Evolutionary conservation across 1,139 yeast genomes (phyloP).

Genomic region (Saccharomyces pastorianus): DNA sequence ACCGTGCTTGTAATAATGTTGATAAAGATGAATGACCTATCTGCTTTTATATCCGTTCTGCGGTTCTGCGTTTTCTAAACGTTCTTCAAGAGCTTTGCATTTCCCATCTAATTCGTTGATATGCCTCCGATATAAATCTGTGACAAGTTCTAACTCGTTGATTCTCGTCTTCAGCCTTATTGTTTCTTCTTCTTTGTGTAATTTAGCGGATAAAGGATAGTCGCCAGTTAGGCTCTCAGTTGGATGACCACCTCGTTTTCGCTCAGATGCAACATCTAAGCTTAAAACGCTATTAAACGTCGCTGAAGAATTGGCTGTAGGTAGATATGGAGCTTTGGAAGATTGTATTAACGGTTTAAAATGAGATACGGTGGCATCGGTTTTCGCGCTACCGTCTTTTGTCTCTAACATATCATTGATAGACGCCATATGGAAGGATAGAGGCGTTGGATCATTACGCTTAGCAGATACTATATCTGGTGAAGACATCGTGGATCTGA

Average conservation of each 20-base stretch:
- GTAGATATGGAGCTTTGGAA: not conserved
- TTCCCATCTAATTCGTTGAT: constrained; percentile 63
- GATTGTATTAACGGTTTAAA: not conserved
- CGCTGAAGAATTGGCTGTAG: not conserved
- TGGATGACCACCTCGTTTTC: not conserved
- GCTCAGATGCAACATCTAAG: not conserved
- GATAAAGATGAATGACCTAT: not conserved
- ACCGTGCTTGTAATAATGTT: not conserved
- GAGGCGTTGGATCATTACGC: constrained; percentile 1
- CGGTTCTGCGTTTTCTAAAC: not conserved
- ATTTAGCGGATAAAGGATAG: not conserved
- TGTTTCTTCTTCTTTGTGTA: constrained; percentile 37
- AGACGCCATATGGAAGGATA: constrained; percentile 7
- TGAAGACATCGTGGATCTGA: constrained; percentile 4
- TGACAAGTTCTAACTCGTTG: constrained; percentile 83
- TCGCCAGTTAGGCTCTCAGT: not conserved
- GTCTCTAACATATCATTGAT: constrained; percentile 5
- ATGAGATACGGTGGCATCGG: not conserved
- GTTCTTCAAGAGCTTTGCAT: constrained; percentile 10
- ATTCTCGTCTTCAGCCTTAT: constrained; percentile 63
- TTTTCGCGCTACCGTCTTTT: constrained; percentile 11
- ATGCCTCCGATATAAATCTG: constrained; percentile 74
- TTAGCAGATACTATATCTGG: constrained; percentile 5
- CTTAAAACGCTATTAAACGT: not conserved
- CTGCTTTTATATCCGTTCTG: not conserved